Evolutionary conservation across 2,329 filamentous ascomycete species (phyloP).

Genomic region (Coniella lustricola): DNA sequence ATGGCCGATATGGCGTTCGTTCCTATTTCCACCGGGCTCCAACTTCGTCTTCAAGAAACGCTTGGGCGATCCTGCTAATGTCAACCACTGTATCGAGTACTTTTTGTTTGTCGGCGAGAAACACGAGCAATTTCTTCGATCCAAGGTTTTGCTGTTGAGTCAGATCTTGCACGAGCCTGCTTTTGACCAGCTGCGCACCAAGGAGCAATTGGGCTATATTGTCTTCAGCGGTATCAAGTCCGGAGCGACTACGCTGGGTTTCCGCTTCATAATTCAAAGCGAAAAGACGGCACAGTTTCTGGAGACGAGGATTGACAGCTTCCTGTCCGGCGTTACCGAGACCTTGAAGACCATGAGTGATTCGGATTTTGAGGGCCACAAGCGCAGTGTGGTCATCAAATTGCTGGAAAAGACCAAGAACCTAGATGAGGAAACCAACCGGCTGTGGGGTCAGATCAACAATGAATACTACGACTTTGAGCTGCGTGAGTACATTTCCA

Average conservation of each 20-base stretch:
- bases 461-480: conserved; percentile 87
- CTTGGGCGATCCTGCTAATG: conserved; percentile 78
- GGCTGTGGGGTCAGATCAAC: conserved; percentile 80
- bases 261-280: conserved; percentile 88
- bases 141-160: conserved; percentile 72
- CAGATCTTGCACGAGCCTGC: conserved; percentile 90
- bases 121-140: conserved; percentile 61
- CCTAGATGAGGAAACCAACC: conserved; percentile 71
- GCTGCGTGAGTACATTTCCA: conserved; percentile 51
- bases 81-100: conserved; percentile 82
- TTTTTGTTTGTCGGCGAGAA: conserved; percentile 64
- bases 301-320: conserved; percentile 79
- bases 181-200: conserved; percentile 91
- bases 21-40: conserved; percentile 70
- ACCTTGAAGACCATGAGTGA: conserved; percentile 70
- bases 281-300: conserved; percentile 79
- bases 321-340: conserved; percentile 61
- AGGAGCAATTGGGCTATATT: conserved; percentile 95
- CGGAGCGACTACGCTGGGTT: conserved; percentile 72
- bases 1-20: conserved; percentile 69
- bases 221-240: conserved; percentile 75
- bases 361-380: conserved; percentile 81
- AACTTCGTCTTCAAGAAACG: conserved; percentile 79
- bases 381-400: conserved; percentile 80
- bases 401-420: conserved; percentile 90